These are phyloP conservation scores for Bryopsis sp. DNA, from an alignment of 139 green algal genomes.

Conservation along the genomic window DNA sequence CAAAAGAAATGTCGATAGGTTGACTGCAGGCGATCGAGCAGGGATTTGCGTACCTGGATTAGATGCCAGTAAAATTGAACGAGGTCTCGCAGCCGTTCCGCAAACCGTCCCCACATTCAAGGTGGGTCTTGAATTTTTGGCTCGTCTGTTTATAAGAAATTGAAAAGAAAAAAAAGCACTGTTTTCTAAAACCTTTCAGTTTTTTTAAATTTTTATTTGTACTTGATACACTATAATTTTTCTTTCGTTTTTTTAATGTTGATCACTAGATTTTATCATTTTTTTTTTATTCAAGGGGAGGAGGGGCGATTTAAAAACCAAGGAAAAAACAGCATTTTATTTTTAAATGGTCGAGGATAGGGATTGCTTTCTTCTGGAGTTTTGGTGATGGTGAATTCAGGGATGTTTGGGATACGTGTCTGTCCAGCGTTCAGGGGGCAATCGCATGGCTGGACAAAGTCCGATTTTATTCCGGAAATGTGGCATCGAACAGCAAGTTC, in stretches of 20 bases:
- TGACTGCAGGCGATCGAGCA: conserved; percentile 58
- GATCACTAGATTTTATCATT: background rate
- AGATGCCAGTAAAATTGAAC: conserved; percentile 68
- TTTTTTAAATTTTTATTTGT: too few species aligned
- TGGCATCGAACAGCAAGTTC: conserved; percentile 52
- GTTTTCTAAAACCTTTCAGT: background rate
- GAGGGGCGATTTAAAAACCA: background rate
- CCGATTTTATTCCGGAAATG: conserved; percentile 35
- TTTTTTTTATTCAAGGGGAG: too few species aligned
- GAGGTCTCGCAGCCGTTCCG: conserved; percentile 62
- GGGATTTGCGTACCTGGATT: conserved; percentile 87
- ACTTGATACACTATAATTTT: background rate
- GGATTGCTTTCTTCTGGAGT: background rate
- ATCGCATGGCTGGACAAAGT: conserved; percentile 78
- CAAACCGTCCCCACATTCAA: conserved; percentile 25
- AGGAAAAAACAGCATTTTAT: background rate
- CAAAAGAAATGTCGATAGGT: conserved; percentile 40
- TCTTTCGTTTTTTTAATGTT: background rate
- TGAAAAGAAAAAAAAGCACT: background rate
- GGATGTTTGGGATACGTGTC: background rate
- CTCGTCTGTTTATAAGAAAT: background rate
- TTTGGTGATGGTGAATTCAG: background rate
- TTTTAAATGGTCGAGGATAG: background rate
- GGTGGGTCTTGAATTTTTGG: background rate
- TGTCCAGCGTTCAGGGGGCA: conserved; percentile 27